Conservation (phyloP, 352 stramenopile genomes). For the Pythium aquatile region DNA sequence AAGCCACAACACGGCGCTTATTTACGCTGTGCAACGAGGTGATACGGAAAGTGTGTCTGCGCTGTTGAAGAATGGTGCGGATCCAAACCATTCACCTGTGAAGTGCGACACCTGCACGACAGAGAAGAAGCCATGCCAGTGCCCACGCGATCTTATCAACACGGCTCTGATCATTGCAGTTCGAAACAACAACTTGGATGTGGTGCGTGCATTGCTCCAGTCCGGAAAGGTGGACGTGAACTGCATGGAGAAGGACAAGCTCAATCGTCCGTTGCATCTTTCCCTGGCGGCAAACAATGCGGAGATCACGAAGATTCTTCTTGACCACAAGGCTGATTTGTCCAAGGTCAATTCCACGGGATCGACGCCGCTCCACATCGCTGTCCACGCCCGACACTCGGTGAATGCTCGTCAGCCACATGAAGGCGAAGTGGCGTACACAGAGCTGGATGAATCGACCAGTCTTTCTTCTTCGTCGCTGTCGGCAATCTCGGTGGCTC, state of each 20-base stretch:
- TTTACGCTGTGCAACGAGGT: slow-evolving; percentile 50
- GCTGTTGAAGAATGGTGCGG: slow-evolving; percentile 36
- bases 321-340: slow-evolving; percentile 49
- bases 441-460: slow-evolving; percentile 25
- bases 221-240: slow-evolving; percentile 36
- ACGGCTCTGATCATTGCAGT: slow-evolving; percentile 47
- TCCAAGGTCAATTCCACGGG: slow-evolving; percentile 37
- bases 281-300: slow-evolving; percentile 43
- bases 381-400: slow-evolving; percentile 41
- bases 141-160: slow-evolving; percentile 40
- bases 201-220: slow-evolving; percentile 40
- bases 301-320: slow-evolving; percentile 38
- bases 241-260: slow-evolving; percentile 37
- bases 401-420: slow-evolving; percentile 50
- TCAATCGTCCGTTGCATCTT: slow-evolving; percentile 51
- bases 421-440: slow-evolving; percentile 58
- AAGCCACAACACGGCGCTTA: slow-evolving; percentile 56
- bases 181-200: slow-evolving; percentile 31
- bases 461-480: slow-evolving; percentile 16
- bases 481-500: slow-evolving; percentile 49
- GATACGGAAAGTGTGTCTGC: slow-evolving; percentile 39
- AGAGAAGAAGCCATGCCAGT: slow-evolving; percentile 34
- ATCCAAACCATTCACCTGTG: slow-evolving; percentile 55
- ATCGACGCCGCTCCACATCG: slow-evolving; percentile 46
- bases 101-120: slow-evolving; percentile 39